These are phyloP conservation scores for Curvularia eragrostidis DNA, from an alignment of 2,329 filamentous ascomycete genomes.

Conservation along the genomic window DNA sequence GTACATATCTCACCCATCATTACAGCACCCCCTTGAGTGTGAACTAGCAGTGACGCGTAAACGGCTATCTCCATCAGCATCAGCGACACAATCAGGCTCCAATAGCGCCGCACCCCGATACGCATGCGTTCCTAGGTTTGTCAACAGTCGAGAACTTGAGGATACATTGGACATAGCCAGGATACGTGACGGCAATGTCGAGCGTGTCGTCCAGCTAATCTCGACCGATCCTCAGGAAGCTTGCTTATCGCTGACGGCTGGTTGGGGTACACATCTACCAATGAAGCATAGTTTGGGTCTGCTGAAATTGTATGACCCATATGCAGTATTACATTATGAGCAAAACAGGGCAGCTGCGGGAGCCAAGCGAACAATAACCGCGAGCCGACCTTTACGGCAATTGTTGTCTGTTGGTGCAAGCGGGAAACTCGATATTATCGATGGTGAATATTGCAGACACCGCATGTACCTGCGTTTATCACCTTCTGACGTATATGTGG, in stretches of 20 bases:
- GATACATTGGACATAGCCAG: constrained; percentile 41
- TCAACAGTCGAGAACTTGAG: constrained; percentile 35
- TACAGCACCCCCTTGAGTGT: constrained; percentile 44
- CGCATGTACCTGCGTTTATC: constrained; percentile 41
- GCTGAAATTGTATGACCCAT: constrained; percentile 45
- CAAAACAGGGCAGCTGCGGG: constrained; percentile 41
- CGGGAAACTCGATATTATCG: constrained; percentile 42
- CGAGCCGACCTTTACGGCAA: constrained; percentile 29
- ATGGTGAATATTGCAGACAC: constrained; percentile 43
- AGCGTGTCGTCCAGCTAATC: constrained; percentile 40
- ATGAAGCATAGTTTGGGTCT: constrained; percentile 33
- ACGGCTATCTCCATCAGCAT: constrained; percentile 40
- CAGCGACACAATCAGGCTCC: constrained; percentile 34
- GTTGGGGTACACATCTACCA: constrained; percentile 48
- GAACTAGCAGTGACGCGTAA: constrained; percentile 48
- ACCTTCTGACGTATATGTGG: constrained; percentile 37
- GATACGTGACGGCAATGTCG: constrained; percentile 40
- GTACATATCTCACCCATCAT: constrained; percentile 46
- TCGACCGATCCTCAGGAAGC: constrained; percentile 28
- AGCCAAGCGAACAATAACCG: constrained; percentile 40
- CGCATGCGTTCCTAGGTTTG: constrained; percentile 45
- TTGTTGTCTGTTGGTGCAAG: constrained; percentile 34
- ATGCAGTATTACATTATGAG: constrained; percentile 37
- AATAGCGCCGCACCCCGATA: constrained; percentile 37
- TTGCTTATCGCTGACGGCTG: constrained; percentile 42